Evolutionary conservation across 2,329 filamentous ascomycete species (phyloP).

Genomic region (Metarhizium humberi): DNA sequence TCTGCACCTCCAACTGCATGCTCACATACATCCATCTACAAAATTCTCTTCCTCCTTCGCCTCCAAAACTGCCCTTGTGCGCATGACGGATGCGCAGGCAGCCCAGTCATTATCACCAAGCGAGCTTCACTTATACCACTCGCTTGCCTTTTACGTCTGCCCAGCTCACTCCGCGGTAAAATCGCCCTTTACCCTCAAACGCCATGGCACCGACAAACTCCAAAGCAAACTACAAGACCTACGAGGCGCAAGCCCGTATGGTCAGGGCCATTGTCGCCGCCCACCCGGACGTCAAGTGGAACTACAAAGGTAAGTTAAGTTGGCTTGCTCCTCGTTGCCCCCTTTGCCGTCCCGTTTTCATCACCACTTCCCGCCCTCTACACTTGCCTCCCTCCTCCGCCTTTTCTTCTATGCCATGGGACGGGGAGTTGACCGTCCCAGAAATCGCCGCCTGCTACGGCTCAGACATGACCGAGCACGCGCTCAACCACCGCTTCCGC

Average conservation of each 20-base stretch:
- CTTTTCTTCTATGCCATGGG: slow-evolving; percentile 5
- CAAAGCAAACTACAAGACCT: slow-evolving; percentile 49
- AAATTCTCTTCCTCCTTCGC: no score
- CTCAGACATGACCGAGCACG: slow-evolving; percentile 37
- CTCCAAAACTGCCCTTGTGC: no score
- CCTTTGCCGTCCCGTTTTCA: slow-evolving; percentile 2
- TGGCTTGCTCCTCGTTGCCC: background rate
- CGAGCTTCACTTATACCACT: no score
- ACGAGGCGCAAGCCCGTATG: slow-evolving; percentile 51
- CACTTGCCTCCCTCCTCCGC: background rate
- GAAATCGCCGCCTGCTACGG: slow-evolving; percentile 39
- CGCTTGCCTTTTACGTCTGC: background rate
- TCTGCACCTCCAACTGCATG: background rate
- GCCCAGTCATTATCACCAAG: no score
- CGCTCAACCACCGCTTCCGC: slow-evolving; percentile 43
- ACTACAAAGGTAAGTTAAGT: slow-evolving; percentile 52
- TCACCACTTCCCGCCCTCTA: background rate
- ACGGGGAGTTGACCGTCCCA: slow-evolving; percentile 26
- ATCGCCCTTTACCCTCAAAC: background rate
- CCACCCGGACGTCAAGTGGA: slow-evolving; percentile 42
- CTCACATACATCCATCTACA: no score
- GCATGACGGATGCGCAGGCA: no score
- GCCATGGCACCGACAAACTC: slow-evolving; percentile 32
- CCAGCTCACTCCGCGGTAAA: background rate
- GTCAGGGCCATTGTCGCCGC: slow-evolving; percentile 53